Percentiles rank a stretch among this genome's conserved stretches.
These are phyloP conservation scores for Alnus glutinosa DNA, from an alignment of 306 rosid species.

Conservation along the genomic window DNA sequence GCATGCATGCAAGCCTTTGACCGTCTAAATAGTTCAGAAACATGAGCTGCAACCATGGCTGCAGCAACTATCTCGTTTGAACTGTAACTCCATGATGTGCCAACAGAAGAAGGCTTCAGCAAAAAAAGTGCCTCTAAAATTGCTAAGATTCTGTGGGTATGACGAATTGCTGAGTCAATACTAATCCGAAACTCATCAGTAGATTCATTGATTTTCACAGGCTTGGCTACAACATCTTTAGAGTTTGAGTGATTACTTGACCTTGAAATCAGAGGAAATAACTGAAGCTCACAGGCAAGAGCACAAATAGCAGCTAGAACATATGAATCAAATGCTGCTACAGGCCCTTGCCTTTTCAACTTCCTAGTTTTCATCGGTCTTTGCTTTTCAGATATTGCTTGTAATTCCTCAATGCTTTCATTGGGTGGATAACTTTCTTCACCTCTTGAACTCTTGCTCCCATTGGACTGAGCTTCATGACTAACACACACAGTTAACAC, in stretches of 20 bases:
- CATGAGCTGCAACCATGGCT: conserved; percentile 99
- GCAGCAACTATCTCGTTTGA: conserved; percentile 98
- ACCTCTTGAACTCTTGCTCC: conserved; percentile 71
- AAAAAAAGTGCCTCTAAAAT: conserved; percentile 92
- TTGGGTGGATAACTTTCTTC: conserved; percentile 54
- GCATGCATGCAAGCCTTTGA: conserved; percentile 99
- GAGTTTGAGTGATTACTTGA: conserved; percentile 50
- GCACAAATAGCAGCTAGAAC: conserved; percentile 98
- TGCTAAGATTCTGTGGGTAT: conserved; percentile 84
- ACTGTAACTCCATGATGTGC: conserved; percentile 98
- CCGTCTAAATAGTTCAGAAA: conserved; percentile 86
- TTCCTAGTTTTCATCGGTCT: conserved; percentile 54
- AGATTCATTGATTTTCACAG: conserved; percentile 59
- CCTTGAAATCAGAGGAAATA: conserved; percentile 72
- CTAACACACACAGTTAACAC: conserved; percentile 94
- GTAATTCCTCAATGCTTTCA: conserved; percentile 55
- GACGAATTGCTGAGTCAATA: conserved; percentile 74
- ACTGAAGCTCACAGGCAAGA: conserved; percentile 91
- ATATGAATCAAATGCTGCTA: conserved; percentile 95
- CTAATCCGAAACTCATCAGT: conserved; percentile 60
- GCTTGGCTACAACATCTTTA: conserved; percentile 46
- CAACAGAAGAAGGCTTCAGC: conserved; percentile 90
- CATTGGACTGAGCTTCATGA: conserved; percentile 84
- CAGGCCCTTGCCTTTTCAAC: conserved; percentile 81
- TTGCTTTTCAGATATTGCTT: conserved; percentile 49